Percentiles rank a stretch among this genome's conserved stretches.
These are phyloP conservation scores for Fusarium buharicum DNA, from an alignment of 2,329 filamentous ascomycete genomes.

Conservation along the genomic window DNA sequence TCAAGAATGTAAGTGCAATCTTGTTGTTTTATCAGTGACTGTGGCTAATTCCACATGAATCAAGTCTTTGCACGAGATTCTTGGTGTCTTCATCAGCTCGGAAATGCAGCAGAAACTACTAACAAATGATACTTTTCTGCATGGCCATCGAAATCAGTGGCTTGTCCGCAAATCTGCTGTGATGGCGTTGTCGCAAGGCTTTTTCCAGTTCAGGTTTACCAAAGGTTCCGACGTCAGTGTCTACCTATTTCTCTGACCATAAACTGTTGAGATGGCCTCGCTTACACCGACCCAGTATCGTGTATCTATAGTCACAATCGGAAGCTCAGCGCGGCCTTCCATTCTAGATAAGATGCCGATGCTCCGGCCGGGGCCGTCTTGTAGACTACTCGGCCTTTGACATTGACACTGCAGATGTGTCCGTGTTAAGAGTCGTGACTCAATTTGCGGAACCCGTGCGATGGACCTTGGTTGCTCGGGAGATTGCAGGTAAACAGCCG, in stretches of 20 bases:
- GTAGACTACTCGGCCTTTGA: background rate
- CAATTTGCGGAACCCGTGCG: background rate
- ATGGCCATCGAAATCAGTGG: background rate
- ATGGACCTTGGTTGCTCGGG: background rate
- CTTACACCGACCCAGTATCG: background rate
- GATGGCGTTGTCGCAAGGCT: background rate
- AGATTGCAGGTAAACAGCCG: background rate
- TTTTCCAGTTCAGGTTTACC: background rate
- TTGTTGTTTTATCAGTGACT: background rate
- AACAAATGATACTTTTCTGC: accelerated
- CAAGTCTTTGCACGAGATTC: accelerated
- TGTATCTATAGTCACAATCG: accelerated
- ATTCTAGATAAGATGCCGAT: background rate
- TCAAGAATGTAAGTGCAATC: background rate
- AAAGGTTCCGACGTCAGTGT: background rate
- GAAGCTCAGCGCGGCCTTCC: background rate
- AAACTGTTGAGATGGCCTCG: too few species aligned
- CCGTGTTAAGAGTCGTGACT: background rate
- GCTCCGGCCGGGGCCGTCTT: accelerated
- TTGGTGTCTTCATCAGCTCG: accelerated
- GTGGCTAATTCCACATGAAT: background rate
- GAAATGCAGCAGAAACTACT: background rate
- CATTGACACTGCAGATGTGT: background rate
- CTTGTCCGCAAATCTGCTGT: background rate
- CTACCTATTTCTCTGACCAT: background rate